Evolutionary conservation across 2,329 filamentous ascomycete species (phyloP).

Genomic region (Claviceps sp.): DNA sequence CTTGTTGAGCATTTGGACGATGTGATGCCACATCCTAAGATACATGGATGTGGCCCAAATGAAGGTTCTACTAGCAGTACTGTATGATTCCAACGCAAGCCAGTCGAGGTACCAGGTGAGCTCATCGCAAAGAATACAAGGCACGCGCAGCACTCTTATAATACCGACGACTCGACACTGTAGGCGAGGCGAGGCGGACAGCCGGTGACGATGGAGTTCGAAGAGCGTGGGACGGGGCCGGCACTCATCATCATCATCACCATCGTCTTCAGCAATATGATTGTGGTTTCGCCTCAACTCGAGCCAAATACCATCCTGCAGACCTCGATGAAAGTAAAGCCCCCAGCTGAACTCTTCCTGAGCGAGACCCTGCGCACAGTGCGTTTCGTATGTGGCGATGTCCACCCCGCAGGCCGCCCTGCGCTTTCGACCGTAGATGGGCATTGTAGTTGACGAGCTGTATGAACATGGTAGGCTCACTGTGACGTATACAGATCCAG

Average conservation of each 20-base stretch:
- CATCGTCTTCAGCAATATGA: too few species aligned
- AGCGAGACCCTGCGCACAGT: slow-evolving; percentile 9
- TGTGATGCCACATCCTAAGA: slow-evolving; percentile 14
- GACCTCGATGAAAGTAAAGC: slow-evolving; percentile 20
- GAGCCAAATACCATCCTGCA: slow-evolving; percentile 16
- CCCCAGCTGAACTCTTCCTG: slow-evolving; percentile 23
- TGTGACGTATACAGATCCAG: slow-evolving; percentile 6
- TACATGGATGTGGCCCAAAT: slow-evolving; percentile 18
- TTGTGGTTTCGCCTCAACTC: not conserved
- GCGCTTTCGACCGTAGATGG: not conserved
- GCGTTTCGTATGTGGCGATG: slow-evolving; percentile 10
- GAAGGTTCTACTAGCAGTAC: slow-evolving; percentile 13
- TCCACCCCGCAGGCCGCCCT: slow-evolving; percentile 6
- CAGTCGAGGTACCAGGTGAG: slow-evolving; percentile 20
- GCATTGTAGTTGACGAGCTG: not conserved
- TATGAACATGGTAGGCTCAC: not conserved
- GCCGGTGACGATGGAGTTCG: slow-evolving; percentile 9
- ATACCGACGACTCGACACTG: slow-evolving; percentile 18
- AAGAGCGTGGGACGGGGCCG: slow-evolving; percentile 7
- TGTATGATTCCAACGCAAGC: slow-evolving; percentile 14
- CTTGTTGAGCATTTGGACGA: slow-evolving; percentile 4
- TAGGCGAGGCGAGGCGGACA: slow-evolving; percentile 16
- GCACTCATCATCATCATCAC: not conserved
- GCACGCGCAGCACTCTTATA: slow-evolving; percentile 15
- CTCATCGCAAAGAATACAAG: slow-evolving; percentile 7